Conservation (phyloP, 129 eudicot species). For the Daucus carota region DNA sequence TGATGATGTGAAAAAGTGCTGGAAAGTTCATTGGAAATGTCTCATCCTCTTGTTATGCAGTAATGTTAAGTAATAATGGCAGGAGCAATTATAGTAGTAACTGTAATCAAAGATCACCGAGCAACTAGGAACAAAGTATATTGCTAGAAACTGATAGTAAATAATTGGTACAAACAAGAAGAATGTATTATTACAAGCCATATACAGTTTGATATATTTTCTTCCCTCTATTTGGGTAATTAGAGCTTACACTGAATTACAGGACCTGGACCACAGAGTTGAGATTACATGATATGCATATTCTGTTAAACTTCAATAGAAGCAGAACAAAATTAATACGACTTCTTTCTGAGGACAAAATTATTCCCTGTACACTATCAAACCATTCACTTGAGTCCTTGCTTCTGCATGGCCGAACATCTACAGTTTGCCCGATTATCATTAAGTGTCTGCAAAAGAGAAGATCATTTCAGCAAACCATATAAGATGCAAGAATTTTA, state of each 20-base stretch:
- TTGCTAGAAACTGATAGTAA: not conserved
- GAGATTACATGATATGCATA: not conserved
- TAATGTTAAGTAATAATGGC: too few relatives aligned
- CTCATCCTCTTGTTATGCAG: too few relatives aligned
- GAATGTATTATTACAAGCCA: not conserved
- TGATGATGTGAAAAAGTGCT: too few relatives aligned
- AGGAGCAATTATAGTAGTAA: not conserved
- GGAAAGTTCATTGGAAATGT: too few relatives aligned
- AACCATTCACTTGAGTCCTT: conserved; percentile 16
- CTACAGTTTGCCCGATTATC: conserved; percentile 71
- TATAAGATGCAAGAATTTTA: conserved; percentile 3
- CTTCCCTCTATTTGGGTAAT: conserved; percentile 5
- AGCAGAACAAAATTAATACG: not conserved
- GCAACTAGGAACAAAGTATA: not conserved
- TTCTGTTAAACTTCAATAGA: not conserved
- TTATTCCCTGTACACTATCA: conserved; percentile 10
- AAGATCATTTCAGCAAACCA: not conserved
- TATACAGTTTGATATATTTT: conserved; percentile 8
- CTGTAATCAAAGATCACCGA: not conserved
- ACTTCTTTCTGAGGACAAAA: not conserved
- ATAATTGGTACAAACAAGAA: not conserved
- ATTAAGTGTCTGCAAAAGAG: conserved; percentile 43
- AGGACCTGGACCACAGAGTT: conserved; percentile 2
- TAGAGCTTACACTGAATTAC: not conserved
- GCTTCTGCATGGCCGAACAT: conserved; percentile 37